A percentile compares a stretch with the other conserved stretches of the same genome.
Conservation (phyloP, 768 basidiomycete genomes). For the Hygrocybe coccinea region DNA sequence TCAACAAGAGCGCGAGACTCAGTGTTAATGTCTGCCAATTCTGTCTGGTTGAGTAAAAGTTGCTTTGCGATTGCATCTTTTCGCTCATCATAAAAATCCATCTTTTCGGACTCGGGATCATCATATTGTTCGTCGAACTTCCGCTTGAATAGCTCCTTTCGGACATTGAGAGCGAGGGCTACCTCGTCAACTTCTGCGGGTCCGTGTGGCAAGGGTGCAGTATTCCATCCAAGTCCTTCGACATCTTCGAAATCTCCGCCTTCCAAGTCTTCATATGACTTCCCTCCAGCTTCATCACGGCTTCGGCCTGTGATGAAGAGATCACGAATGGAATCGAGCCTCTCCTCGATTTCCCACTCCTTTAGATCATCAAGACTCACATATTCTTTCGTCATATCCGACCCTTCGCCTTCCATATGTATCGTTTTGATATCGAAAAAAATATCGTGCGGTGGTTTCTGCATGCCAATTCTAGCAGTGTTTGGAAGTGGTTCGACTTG, state of each 20-base stretch:
- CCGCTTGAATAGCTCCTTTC: constrained; percentile 87
- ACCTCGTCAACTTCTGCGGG: constrained; percentile 7
- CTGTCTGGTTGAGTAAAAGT: constrained; percentile 73
- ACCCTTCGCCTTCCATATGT: constrained; percentile 38
- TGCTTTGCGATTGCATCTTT: constrained; percentile 90
- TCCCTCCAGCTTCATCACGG: constrained; percentile 29
- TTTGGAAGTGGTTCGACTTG: constrained; percentile 27
- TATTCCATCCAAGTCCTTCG: constrained; percentile 23
- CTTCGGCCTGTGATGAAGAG: constrained; percentile 84
- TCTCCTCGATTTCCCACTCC: constrained; percentile 80
- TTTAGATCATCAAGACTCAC: constrained; percentile 48
- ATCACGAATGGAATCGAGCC: constrained; percentile 79
- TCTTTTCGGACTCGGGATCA: constrained; percentile 70
- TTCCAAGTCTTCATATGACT: constrained; percentile 38
- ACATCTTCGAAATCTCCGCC: constrained; percentile 43
- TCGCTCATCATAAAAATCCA: constrained; percentile 86
- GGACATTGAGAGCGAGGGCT: constrained; percentile 56
- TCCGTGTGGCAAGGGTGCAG: constrained; percentile 18
- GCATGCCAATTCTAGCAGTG: constrained; percentile 12
- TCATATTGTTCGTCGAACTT: constrained; percentile 98
- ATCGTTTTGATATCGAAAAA: constrained; percentile 60
- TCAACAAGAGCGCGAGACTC: constrained; percentile 81
- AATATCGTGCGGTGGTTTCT: constrained; percentile 46
- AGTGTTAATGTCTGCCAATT: constrained; percentile 75
- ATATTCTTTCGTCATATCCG: constrained; percentile 68